Percentiles rank a stretch among this genome's conserved stretches.
Evolutionary conservation across 441 rosid species (phyloP).

Genomic region (Pelargonium australe): DNA sequence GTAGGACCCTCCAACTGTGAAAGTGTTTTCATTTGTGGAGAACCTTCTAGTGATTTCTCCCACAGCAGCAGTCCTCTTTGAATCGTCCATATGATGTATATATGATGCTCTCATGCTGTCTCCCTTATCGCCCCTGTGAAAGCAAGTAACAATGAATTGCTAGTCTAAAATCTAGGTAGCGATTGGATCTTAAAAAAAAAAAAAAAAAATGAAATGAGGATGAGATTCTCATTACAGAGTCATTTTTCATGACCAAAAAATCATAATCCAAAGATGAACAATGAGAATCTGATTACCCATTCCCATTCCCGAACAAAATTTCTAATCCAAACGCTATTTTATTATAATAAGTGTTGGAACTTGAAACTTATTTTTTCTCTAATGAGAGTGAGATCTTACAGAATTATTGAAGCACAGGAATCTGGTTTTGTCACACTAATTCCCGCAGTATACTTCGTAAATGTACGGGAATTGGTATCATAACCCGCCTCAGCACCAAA

Average conservation of each 20-base stretch:
- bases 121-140: slow-evolving; percentile 24
- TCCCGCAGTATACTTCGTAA: slow-evolving; percentile 17
- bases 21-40: slow-evolving; percentile 21
- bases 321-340: too few relatives aligned
- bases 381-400: slow-evolving; percentile 12
- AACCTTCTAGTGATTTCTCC: slow-evolving; percentile 25
- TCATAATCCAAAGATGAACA: too few relatives aligned
- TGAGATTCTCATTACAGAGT: too few relatives aligned
- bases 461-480: slow-evolving; percentile 3
- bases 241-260: too few relatives aligned
- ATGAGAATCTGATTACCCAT: too few relatives aligned
- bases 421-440: slow-evolving; percentile 13
- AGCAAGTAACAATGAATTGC: neutral
- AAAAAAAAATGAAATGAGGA: too few relatives aligned
- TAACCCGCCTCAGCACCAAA: slow-evolving; percentile 27
- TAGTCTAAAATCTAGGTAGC: too few relatives aligned
- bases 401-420: slow-evolving; percentile 18
- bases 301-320: too few relatives aligned
- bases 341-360: too few relatives aligned
- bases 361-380: neutral
- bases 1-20: slow-evolving; percentile 22
- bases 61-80: slow-evolving; percentile 20
- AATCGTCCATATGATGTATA: slow-evolving; percentile 15
- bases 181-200: too few relatives aligned
- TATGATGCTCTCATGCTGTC: slow-evolving; percentile 25